Percentiles rank a stretch among this genome's conserved stretches.
These are phyloP conservation scores for Fraxinus angustifolia DNA, from an alignment of 305 asterid species.

Conservation along the genomic window DNA sequence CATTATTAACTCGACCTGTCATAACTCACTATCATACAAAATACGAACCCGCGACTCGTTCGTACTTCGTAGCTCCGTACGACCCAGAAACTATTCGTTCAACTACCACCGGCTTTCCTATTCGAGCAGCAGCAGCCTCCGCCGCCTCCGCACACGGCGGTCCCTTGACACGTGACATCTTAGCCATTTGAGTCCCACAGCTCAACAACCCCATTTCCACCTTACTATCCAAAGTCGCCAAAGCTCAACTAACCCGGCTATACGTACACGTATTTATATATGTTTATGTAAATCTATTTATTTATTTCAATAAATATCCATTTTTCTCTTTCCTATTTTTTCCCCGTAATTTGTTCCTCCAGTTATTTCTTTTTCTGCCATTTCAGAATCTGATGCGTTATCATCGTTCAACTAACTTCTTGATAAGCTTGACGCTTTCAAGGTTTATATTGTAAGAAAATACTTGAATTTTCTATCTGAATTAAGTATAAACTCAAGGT, in stretches of 20 bases:
- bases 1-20: neutral
- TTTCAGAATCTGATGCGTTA: slow-evolving; percentile 28
- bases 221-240: slow-evolving; percentile 33
- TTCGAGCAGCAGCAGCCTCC: neutral
- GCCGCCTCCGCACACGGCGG: neutral
- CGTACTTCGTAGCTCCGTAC: slow-evolving; percentile 31
- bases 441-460: slow-evolving; percentile 16
- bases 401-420: slow-evolving; percentile 26
- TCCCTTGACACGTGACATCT: slow-evolving; percentile 47
- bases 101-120: slow-evolving; percentile 39
- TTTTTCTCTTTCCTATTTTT: neutral
- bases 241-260: slow-evolving; percentile 45
- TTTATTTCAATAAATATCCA: neutral
- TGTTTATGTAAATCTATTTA: neutral
- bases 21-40: neutral
- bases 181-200: slow-evolving; percentile 11
- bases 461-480: slow-evolving; percentile 28
- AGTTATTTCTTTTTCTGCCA: slow-evolving; percentile 5
- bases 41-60: neutral
- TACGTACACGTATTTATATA: slow-evolving; percentile 9
- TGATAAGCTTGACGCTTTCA: slow-evolving; percentile 16
- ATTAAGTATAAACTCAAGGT: neutral
- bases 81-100: slow-evolving; percentile 18
- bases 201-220: neutral
- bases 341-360: slow-evolving; percentile 7